phyloP scores from a whole-genome alignment of 371 early-diverging fungal species.

The Polyrhizophydium stewartii region DNA sequence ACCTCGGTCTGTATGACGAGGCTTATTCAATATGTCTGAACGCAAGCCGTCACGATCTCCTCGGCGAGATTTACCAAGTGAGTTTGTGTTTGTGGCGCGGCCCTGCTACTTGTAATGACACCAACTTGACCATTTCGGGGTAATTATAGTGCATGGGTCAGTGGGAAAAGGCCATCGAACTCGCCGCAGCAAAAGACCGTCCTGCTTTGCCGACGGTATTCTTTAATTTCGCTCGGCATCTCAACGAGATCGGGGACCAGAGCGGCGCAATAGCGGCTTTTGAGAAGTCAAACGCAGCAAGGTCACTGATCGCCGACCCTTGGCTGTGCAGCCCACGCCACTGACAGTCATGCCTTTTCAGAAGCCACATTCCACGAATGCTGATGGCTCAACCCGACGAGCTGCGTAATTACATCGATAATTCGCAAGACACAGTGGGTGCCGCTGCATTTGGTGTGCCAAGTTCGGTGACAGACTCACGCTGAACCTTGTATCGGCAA shows the following conservation, averaged over 20 bases:
- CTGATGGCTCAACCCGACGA: constrained; percentile 22
- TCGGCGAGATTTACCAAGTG: constrained; percentile 29
- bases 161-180: constrained; percentile 44
- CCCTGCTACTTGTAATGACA: too few relatives aligned
- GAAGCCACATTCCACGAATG: constrained; percentile 20
- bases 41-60: constrained; percentile 25
- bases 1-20: constrained; percentile 42
- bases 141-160: constrained; percentile 20
- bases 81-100: background rate
- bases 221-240: constrained; percentile 36
- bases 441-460: too few relatives aligned
- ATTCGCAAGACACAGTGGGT: constrained; percentile 23
- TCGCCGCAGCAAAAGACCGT: constrained; percentile 33
- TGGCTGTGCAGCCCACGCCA: background rate
- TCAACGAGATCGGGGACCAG: constrained; percentile 36
- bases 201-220: constrained; percentile 35
- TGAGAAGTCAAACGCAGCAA: constrained; percentile 30
- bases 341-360: background rate
- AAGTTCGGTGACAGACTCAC: background rate
- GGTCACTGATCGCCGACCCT: background rate
- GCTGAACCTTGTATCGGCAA: background rate
- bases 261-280: constrained; percentile 42
- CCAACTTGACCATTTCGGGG: too few relatives aligned
- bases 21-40: constrained; percentile 18
- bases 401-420: constrained; percentile 28